Percentiles rank a stretch among this genome's conserved stretches.
These are phyloP conservation scores for Ascoidea rubescens DNA, from an alignment of 805 yeast genomes.

Conservation along the genomic window DNA sequence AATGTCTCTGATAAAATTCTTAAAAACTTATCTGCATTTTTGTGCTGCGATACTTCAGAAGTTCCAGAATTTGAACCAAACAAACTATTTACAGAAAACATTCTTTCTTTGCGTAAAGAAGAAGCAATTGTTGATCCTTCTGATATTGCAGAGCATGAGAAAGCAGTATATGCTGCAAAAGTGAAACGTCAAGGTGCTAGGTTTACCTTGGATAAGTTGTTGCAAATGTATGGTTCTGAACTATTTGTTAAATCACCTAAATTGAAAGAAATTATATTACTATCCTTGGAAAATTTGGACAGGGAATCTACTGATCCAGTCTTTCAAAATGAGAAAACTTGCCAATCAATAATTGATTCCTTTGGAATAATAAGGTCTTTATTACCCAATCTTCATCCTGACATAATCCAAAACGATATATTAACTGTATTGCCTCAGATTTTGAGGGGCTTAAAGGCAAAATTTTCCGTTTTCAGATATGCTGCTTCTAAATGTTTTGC, in stretches of 20 bases:
- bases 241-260: slow-evolving; percentile 55
- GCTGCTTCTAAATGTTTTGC: slow-evolving; percentile 87
- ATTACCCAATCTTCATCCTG: slow-evolving; percentile 40
- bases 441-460: slow-evolving; percentile 41
- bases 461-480: slow-evolving; percentile 74
- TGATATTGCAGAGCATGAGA: slow-evolving; percentile 45
- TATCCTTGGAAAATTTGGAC: slow-evolving; percentile 12
- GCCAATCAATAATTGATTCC: slow-evolving; percentile 77
- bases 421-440: slow-evolving; percentile 38
- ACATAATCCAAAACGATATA: slow-evolving; percentile 33
- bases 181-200: slow-evolving; percentile 80
- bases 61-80: slow-evolving; percentile 84
- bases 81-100: slow-evolving; percentile 33
- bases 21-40: slow-evolving; percentile 79
- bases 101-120: slow-evolving; percentile 69
- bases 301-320: slow-evolving; percentile 17
- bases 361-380: slow-evolving; percentile 71
- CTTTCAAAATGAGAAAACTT: slow-evolving; percentile 31
- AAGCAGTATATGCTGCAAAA: slow-evolving; percentile 57
- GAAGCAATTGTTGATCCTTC: slow-evolving; percentile 51
- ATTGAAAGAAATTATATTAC: slow-evolving; percentile 39
- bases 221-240: slow-evolving; percentile 34
- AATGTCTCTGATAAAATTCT: slow-evolving; percentile 79
- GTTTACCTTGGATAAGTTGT: slow-evolving; percentile 46
- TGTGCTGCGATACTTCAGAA: slow-evolving; percentile 91